Conservation (phyloP, 768 basidiomycete species). For the Auriscalpium vulgare region DNA sequence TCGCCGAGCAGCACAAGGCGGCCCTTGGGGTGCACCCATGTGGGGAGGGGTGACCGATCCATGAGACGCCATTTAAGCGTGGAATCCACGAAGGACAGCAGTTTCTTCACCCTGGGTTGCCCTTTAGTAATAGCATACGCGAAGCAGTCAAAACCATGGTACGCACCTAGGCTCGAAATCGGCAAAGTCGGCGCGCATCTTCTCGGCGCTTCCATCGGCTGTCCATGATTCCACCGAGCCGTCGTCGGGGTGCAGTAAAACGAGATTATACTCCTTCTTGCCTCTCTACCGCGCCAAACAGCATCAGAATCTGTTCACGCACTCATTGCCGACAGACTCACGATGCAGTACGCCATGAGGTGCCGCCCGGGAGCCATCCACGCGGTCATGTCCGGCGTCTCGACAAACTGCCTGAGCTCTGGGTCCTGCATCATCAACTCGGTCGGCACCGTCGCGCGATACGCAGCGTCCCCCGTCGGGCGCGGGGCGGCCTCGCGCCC, state of each 20-base stretch:
- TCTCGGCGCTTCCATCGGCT: conserved; percentile 33
- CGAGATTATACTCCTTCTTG: conserved; percentile 30
- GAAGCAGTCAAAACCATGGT: neutral
- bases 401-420: conserved; percentile 41
- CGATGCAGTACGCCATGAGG: conserved; percentile 38
- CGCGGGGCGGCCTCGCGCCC: conserved; percentile 32
- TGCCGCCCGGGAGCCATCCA: conserved; percentile 53
- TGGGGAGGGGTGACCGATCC: conserved; percentile 31
- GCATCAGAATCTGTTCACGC: too few relatives aligned
- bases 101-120: conserved; percentile 25
- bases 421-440: conserved; percentile 39
- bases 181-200: conserved; percentile 33
- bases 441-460: conserved; percentile 45
- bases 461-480: conserved; percentile 58
- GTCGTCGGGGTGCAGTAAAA: conserved; percentile 30
- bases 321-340: conserved; percentile 6
- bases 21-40: conserved; percentile 30
- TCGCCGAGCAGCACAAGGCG: conserved; percentile 32
- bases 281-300: neutral
- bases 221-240: conserved; percentile 36
- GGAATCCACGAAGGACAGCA: conserved; percentile 27
- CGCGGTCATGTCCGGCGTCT: conserved; percentile 41
- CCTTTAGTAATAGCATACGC: neutral
- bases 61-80: conserved; percentile 36
- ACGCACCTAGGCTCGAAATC: conserved; percentile 34